phyloP scores from a whole-genome alignment of 257 asterid genomes.

The Nicotiana obtusifolia region DNA sequence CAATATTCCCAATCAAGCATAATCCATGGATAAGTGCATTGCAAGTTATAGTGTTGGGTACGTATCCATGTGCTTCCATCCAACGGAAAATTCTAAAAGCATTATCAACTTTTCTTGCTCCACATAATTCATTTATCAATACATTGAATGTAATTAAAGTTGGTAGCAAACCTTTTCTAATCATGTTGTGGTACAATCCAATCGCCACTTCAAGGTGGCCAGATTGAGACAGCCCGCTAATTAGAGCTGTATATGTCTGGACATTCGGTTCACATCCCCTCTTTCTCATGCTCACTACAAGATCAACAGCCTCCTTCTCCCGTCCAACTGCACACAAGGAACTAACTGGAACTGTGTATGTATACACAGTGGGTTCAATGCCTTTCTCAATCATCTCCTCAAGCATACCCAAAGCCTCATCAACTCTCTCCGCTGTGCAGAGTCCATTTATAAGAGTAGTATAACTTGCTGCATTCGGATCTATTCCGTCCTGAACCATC shows the following conservation, averaged over 20 bases:
- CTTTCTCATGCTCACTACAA: constrained; percentile 56
- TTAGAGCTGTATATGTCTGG: constrained; percentile 78
- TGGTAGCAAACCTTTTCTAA: constrained; percentile 63
- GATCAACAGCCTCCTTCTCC: constrained; percentile 62
- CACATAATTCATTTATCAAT: constrained; percentile 53
- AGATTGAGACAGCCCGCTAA: constrained; percentile 63
- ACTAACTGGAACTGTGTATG: constrained; percentile 68
- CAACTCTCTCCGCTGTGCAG: constrained; percentile 55
- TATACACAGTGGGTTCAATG: constrained; percentile 54
- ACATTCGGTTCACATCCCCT: constrained; percentile 56
- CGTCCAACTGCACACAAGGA: constrained; percentile 55
- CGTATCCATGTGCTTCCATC: constrained; percentile 51
- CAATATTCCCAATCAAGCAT: constrained; percentile 51
- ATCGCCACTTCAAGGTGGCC: constrained; percentile 56
- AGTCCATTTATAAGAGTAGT: constrained; percentile 72
- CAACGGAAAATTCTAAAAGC: constrained; percentile 54
- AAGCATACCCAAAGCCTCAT: constrained; percentile 62
- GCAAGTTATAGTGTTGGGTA: constrained; percentile 50
- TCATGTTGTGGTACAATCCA: constrained; percentile 86
- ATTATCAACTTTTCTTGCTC: constrained; percentile 35
- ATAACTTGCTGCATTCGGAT: constrained; percentile 70
- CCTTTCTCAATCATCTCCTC: constrained; percentile 69
- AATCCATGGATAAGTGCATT: constrained; percentile 71
- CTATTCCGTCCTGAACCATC: constrained; percentile 66
- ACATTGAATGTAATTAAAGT: constrained; percentile 66